Conservation (phyloP, 345 rosid species). For the Angophora floribunda region DNA sequence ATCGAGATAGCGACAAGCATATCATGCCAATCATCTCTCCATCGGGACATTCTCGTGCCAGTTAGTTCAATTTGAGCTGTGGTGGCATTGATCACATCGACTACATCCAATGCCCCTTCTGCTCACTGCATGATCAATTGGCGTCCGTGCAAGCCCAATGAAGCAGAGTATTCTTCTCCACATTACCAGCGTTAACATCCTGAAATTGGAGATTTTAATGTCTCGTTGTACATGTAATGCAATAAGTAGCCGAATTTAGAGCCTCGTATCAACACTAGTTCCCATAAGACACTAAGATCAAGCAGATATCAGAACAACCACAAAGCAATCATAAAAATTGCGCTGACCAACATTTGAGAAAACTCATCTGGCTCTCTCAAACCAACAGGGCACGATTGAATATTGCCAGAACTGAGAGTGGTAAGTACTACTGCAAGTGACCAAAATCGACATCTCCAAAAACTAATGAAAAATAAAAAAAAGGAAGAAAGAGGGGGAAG, state of each 20-base stretch:
- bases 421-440: neutral
- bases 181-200: slow-evolving; percentile 40
- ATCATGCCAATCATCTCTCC: neutral
- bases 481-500: neutral
- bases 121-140: slow-evolving; percentile 72
- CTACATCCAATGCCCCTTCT: slow-evolving; percentile 46
- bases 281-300: neutral
- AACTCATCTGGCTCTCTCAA: neutral
- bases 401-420: neutral
- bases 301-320: neutral
- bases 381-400: neutral
- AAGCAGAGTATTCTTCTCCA: slow-evolving; percentile 70
- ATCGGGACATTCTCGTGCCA: slow-evolving; percentile 28
- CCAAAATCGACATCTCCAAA: neutral
- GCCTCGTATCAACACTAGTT: neutral
- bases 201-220: neutral
- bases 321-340: neutral
- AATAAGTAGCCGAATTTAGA: neutral
- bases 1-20: neutral
- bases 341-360: neutral
- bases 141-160: slow-evolving; percentile 79
- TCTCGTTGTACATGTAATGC: neutral
- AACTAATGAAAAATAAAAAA: neutral
- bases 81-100: slow-evolving; percentile 56
- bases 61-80: slow-evolving; percentile 56